These are phyloP conservation scores for Coccomyxa subellipsoidea DNA, from an alignment of 163 green algal species.

Conservation along the genomic window DNA sequence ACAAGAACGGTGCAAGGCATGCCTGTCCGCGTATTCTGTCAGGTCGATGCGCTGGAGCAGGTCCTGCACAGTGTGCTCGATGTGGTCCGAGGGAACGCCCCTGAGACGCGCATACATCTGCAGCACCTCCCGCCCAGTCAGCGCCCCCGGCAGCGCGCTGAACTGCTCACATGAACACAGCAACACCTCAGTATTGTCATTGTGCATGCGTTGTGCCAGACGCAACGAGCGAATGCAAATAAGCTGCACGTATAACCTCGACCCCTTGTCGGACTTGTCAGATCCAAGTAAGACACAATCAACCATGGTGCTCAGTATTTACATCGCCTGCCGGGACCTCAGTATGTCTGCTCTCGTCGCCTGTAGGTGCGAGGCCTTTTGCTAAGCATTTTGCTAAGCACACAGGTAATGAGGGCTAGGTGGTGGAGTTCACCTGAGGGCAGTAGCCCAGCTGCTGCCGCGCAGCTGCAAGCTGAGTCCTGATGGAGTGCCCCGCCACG, in stretches of 20 bases:
- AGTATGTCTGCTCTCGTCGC: no score
- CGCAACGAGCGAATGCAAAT: no score
- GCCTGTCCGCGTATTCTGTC: conserved; percentile 30
- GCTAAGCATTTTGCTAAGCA: no score
- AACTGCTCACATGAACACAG: neutral
- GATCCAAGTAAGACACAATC: no score
- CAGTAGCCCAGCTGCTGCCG: conserved; percentile 73
- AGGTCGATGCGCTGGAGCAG: conserved; percentile 51
- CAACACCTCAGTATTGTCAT: neutral
- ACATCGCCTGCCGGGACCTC: no score
- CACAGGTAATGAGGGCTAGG: neutral
- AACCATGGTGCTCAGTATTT: no score
- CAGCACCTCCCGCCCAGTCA: conserved; percentile 75
- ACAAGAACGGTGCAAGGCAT: no score
- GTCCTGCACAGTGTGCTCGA: conserved; percentile 31
- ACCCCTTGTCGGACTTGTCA: no score
- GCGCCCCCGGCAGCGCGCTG: conserved; percentile 58
- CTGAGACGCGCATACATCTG: conserved; percentile 53
- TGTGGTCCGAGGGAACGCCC: conserved; percentile 44
- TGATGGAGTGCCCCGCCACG: conserved; percentile 57
- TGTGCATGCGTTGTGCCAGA: no score
- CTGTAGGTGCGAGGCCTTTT: no score
- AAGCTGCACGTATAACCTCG: no score
- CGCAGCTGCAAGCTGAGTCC: conserved; percentile 33
- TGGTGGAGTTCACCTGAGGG: conserved; percentile 45